These are phyloP conservation scores for Metarhizium guizhouense DNA, from an alignment of 2,329 filamentous ascomycete genomes.

Conservation along the genomic window DNA sequence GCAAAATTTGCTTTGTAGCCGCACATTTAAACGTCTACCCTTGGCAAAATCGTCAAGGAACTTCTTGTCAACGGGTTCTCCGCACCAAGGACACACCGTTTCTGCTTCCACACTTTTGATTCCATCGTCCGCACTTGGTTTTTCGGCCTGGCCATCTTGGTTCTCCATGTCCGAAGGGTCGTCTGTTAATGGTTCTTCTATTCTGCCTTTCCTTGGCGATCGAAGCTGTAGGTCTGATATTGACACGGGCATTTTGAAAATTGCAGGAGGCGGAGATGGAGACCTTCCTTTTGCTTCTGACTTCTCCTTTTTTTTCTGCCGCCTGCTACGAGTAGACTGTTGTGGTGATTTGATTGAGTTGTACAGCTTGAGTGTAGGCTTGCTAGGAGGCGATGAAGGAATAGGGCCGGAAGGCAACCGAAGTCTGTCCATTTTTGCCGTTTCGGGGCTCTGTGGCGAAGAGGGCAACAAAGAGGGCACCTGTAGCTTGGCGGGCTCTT, in stretches of 20 bases:
- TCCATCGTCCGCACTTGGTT: conserved; percentile 4
- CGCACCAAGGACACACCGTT: conserved; percentile 58
- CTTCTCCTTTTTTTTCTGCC: background rate
- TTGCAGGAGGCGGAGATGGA: conserved; percentile 10
- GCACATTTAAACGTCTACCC: conserved; percentile 41
- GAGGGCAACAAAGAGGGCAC: conserved; percentile 5
- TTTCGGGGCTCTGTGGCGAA: conserved; percentile 3
- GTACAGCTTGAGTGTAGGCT: background rate
- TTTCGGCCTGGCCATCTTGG: background rate
- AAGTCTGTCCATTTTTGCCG: background rate
- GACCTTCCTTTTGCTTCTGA: background rate
- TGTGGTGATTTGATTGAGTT: background rate
- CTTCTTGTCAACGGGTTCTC: conserved; percentile 43
- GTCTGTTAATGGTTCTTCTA: background rate
- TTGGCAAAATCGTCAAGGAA: conserved; percentile 45
- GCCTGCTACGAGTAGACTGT: background rate
- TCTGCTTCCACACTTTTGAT: conserved; percentile 2
- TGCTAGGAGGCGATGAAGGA: background rate
- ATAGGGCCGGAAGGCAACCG: background rate
- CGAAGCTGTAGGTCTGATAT: conserved; percentile 8
- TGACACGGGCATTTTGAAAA: conserved; percentile 13
- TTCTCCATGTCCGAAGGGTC: conserved; percentile 4
- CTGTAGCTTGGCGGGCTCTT: background rate
- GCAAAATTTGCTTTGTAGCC: conserved; percentile 55
- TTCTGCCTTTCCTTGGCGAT: background rate